Evolutionary conservation across 164 flowering plant species (phyloP).

Genomic region (Macadamia integrifolia): DNA sequence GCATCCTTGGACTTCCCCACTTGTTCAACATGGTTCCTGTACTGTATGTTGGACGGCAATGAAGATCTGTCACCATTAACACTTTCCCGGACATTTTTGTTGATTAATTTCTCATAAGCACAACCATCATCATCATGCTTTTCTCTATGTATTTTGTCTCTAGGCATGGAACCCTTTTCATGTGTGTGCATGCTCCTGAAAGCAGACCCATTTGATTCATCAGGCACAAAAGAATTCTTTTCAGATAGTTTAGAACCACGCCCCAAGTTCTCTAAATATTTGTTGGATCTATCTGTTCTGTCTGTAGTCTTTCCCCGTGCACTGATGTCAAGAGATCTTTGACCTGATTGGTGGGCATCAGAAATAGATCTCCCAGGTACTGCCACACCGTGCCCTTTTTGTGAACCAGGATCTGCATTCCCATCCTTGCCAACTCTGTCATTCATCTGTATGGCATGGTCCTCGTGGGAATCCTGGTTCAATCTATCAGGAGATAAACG

Average conservation of each 20-base stretch:
- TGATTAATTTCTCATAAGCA: conserved; percentile 29
- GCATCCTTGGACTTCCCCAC: conserved; percentile 35
- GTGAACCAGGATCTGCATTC: conserved; percentile 24
- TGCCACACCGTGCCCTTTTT: conserved; percentile 24
- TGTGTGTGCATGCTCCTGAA: conserved; percentile 13
- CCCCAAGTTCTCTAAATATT: conserved; percentile 28
- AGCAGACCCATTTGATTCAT: conserved; percentile 19
- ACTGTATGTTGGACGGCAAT: conserved; percentile 26
- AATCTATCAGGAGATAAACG: conserved; percentile 32
- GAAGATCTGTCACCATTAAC: conserved; percentile 29
- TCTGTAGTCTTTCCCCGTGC: conserved; percentile 30
- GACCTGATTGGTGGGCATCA: conserved; percentile 37
- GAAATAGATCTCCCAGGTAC: conserved; percentile 29
- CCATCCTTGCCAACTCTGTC: conserved; percentile 27
- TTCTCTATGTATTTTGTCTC: conserved; percentile 37
- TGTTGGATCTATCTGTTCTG: conserved; percentile 32
- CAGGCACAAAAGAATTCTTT: conserved; percentile 17
- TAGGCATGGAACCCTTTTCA: conserved; percentile 27
- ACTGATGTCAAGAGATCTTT: conserved; percentile 29
- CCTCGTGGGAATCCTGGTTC: conserved; percentile 22
- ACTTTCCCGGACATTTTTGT: conserved; percentile 36
- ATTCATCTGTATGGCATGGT: conserved; percentile 17
- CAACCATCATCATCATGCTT: conserved; percentile 32
- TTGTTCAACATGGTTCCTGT: conserved; percentile 41
- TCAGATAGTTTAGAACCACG: conserved; percentile 33